Evolutionary conservation across 1,139 yeast species (phyloP).

Genomic region (Geotrichum bryndzae): DNA sequence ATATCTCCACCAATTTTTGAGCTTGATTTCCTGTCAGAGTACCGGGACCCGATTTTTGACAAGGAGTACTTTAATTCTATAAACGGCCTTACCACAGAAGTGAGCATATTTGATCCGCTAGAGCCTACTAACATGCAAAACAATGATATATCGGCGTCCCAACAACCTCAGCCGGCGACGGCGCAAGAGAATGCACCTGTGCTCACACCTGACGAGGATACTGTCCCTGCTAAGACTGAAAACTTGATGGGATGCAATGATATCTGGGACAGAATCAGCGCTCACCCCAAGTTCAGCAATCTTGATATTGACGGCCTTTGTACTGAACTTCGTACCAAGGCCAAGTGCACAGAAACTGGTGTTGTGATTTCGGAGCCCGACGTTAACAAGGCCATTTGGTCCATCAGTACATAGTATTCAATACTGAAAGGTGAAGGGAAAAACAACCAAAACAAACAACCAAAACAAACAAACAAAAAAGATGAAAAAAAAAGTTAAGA

Average conservation of each 20-base stretch:
- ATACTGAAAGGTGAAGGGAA: slow-evolving; percentile 28
- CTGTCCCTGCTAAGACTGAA: slow-evolving; percentile 26
- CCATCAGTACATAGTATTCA: slow-evolving; percentile 24
- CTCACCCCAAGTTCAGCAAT: slow-evolving; percentile 90
- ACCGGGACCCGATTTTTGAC: slow-evolving; percentile 34
- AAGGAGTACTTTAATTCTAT: slow-evolving; percentile 8
- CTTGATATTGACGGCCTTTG: slow-evolving; percentile 92
- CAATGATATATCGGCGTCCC: neutral
- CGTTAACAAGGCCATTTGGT: slow-evolving; percentile 46
- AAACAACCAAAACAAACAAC: too few relatives aligned
- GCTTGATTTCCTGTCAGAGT: slow-evolving; percentile 33
- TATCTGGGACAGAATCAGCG: slow-evolving; percentile 91
- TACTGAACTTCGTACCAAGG: slow-evolving; percentile 78
- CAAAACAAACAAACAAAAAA: neutral
- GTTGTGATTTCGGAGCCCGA: slow-evolving; percentile 78
- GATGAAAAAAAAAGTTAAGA: neutral
- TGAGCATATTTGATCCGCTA: slow-evolving; percentile 14
- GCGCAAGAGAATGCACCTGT: neutral
- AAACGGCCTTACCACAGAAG: slow-evolving; percentile 10
- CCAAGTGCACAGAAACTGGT: slow-evolving; percentile 91
- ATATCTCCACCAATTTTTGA: slow-evolving; percentile 28
- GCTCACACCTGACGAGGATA: slow-evolving; percentile 32
- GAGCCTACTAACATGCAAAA: slow-evolving; percentile 5
- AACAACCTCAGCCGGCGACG: neutral
- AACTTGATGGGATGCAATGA: slow-evolving; percentile 70